Base-by-base conservation (phyloP, 2,329 filamentous ascomycete genomes). In the Diaporthe vaccinii region DNA sequence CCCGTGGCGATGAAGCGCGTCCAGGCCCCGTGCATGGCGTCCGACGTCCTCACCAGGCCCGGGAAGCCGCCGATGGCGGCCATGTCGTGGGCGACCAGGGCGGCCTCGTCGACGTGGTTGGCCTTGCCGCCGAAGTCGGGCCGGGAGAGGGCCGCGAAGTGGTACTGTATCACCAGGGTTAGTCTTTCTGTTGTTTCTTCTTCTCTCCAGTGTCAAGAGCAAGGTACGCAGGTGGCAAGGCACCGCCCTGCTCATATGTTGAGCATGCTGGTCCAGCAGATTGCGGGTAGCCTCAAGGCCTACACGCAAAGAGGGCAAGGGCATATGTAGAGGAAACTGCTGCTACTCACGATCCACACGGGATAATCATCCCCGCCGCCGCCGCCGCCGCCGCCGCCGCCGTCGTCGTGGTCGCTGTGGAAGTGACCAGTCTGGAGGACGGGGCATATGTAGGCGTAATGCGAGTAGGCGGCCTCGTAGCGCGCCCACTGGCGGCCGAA, bases 401-500 rank as follows among this genome's bases (percentile, higher is more conserved):
- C 22, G 7, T 75, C 53, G 12, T 51, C 31, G 22, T 59, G 55
- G 57, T 31, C 28, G n/a, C 62, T 76, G 39, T 74, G 82, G 39
- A 85, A 85, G 73, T 89, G 84, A 0, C 89, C 91, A 0, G 89
- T 91, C 80, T 93, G 90, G 4, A 92, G 84, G 0, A 93, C 90
- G 0, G 92, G 91, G 31, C 89, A 90, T 65, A 92, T 89, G 79
- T 93, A 93, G 0, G 90, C 91, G 79, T 91, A 93, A 79, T 93
- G 89, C 0, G 87, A 89, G 80, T 93, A 93, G 0, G 90, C 90
- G 14, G 89, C 88, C 78, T 91, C 89, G 4, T 92, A 83, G 2
- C 91, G 86, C 69, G 86, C 85, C 83, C 89, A 93, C 80, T 92
- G 89, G 7, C 84, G 77, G 1, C 90, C 90, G n/a, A 87, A 82